A percentile compares a stretch with the other conserved stretches of the same genome.
phyloP scores from a whole-genome alignment of 257 asterid genomes.

The Ilex aquifolium region DNA sequence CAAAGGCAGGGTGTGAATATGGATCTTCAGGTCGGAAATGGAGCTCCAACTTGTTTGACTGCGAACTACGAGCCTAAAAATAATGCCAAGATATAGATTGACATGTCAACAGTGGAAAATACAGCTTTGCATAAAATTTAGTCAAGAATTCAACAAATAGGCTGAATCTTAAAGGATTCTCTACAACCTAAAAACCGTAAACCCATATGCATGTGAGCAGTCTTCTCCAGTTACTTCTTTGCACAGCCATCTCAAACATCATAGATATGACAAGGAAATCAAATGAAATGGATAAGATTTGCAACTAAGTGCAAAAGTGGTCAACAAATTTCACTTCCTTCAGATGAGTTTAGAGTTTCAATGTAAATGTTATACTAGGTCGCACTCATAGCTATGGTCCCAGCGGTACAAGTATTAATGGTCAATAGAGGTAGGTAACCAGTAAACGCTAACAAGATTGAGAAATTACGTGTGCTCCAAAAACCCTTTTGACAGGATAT shows the following conservation, averaged over 20 bases:
- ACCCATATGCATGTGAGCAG: background rate
- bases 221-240: background rate
- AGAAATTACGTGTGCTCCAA: too few relatives aligned
- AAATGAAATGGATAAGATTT: background rate
- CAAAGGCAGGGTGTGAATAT: slow-evolving; percentile 80
- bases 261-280: background rate
- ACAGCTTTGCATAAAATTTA: background rate
- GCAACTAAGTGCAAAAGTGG: background rate
- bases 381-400: too few relatives aligned
- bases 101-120: slow-evolving; percentile 1
- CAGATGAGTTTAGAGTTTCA: too few relatives aligned
- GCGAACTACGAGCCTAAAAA: slow-evolving; percentile 53
- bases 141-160: background rate
- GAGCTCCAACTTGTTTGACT: slow-evolving; percentile 69
- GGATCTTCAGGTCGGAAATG: slow-evolving; percentile 97
- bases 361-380: too few relatives aligned
- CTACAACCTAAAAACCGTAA: background rate
- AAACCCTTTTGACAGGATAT: too few relatives aligned
- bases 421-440: too few relatives aligned
- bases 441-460: too few relatives aligned
- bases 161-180: background rate
- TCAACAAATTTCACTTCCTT: too few relatives aligned
- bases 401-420: too few relatives aligned
- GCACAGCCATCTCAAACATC: background rate
- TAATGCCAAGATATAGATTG: slow-evolving; percentile 10